These are phyloP conservation scores for Poa pratensis DNA, from an alignment of 176 grass and related monocot genomes.

Conservation along the genomic window DNA sequence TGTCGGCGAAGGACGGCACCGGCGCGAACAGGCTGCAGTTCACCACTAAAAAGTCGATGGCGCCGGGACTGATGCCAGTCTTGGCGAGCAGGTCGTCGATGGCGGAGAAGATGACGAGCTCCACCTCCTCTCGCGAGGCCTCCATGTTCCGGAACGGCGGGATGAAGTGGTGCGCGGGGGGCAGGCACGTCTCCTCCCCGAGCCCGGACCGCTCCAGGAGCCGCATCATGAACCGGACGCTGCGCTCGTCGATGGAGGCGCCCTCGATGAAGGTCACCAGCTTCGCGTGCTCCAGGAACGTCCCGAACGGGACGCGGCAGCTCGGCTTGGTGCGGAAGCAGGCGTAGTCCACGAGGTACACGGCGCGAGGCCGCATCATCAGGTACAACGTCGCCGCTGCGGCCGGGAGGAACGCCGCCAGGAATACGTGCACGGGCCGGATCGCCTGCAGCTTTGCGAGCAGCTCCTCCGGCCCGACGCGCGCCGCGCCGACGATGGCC, in stretches of 20 bases:
- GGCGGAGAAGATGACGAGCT: constrained; percentile 65
- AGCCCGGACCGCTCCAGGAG: constrained; percentile 55
- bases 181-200: constrained; percentile 69
- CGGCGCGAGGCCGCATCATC: constrained; percentile 53
- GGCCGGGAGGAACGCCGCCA: constrained; percentile 45
- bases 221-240: constrained; percentile 54
- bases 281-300: constrained; percentile 75
- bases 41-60: constrained; percentile 81
- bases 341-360: constrained; percentile 76
- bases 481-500: constrained; percentile 10
- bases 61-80: constrained; percentile 17
- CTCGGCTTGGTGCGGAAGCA: constrained; percentile 60
- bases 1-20: constrained; percentile 64
- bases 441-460: not conserved
- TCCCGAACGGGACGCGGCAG: constrained; percentile 67
- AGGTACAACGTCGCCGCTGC: constrained; percentile 51
- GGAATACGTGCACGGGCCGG: constrained; percentile 39
- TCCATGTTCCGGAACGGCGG: constrained; percentile 67
- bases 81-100: constrained; percentile 65
- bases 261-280: constrained; percentile 56
- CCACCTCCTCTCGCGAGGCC: constrained; percentile 59
- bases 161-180: constrained; percentile 51
- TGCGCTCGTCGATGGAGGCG: constrained; percentile 51
- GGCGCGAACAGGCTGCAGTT: constrained; percentile 94
- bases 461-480: constrained; percentile 51